These are phyloP conservation scores for Paramecium pentaurelia DNA, from an alignment of 73 alveolate species.

Conservation along the genomic window DNA sequence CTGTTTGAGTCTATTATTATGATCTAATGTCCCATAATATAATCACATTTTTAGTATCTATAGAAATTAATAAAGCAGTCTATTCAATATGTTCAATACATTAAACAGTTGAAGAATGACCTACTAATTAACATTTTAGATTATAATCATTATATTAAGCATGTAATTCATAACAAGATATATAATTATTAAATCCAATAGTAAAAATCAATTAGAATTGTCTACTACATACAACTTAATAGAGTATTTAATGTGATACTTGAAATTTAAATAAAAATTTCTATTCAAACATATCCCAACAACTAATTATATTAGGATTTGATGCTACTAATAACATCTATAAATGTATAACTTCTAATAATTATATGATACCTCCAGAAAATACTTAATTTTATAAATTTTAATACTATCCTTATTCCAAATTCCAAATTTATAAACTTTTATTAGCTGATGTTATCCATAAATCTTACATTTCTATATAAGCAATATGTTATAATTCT, in stretches of 20 bases:
- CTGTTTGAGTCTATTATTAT: background rate
- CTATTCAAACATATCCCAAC: conserved; percentile 42
- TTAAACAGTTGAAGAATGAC: background rate
- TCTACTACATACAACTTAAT: background rate
- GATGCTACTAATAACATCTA: background rate
- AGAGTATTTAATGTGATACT: background rate
- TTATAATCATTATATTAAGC: conserved; percentile 32
- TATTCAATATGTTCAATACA: background rate
- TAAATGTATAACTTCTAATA: background rate
- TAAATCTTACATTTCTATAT: background rate
- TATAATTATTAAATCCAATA: conserved; percentile 21
- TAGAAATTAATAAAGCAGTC: background rate
- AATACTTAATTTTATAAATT: background rate
- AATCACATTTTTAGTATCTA: conserved; percentile 1
- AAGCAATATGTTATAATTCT: background rate
- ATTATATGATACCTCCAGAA: background rate
- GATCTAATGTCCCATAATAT: conserved; percentile 46
- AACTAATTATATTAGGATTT: background rate
- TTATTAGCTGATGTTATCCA: background rate
- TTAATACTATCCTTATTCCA: background rate
- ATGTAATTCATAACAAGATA: background rate
- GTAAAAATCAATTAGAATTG: background rate
- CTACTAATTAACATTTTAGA: background rate
- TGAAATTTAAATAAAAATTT: background rate
- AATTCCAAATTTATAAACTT: conserved; percentile 1